phyloP scores from a whole-genome alignment of 306 rosid species.

The Begonia loranthoides region DNA sequence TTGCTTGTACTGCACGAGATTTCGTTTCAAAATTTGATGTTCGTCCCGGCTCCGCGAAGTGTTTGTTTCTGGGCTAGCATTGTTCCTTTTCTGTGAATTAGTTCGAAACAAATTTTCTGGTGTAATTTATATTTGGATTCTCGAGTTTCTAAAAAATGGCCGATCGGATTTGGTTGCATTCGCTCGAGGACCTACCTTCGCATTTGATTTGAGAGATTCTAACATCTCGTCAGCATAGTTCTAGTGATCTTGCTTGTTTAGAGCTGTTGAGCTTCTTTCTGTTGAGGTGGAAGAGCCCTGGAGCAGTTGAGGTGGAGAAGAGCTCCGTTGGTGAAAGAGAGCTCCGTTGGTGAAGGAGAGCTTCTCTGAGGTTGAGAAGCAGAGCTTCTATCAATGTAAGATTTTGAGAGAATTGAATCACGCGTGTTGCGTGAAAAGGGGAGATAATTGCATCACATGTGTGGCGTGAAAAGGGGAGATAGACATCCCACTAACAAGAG shows the following conservation, averaged over 20 bases:
- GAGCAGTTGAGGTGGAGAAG: no score
- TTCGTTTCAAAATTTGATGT: conserved; percentile 33
- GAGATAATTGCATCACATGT: no score
- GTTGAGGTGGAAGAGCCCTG: no score
- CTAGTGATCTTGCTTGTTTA: conserved; percentile 56
- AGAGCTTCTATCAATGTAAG: no score
- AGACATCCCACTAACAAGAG: no score
- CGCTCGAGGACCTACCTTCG: conserved; percentile 42
- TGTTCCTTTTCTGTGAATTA: conserved; percentile 4
- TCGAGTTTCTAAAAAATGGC: conserved; percentile 18
- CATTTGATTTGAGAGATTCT: conserved; percentile 70
- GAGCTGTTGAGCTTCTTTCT: no score
- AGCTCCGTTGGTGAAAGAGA: no score
- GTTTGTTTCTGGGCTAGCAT: neutral
- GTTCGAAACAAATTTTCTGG: conserved; percentile 1
- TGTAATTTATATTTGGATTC: conserved; percentile 1
- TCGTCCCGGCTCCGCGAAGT: neutral
- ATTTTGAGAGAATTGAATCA: no score
- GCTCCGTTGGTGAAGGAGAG: no score
- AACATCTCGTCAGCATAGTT: conserved; percentile 55
- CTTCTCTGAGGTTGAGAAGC: no score
- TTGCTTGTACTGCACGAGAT: conserved; percentile 30
- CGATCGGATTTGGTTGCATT: conserved; percentile 18
- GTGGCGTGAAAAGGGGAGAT: no score
- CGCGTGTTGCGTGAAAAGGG: no score